Conservation (phyloP, 371 early-diverging fungal genomes). For the Saksenaea vasiformis region DNA sequence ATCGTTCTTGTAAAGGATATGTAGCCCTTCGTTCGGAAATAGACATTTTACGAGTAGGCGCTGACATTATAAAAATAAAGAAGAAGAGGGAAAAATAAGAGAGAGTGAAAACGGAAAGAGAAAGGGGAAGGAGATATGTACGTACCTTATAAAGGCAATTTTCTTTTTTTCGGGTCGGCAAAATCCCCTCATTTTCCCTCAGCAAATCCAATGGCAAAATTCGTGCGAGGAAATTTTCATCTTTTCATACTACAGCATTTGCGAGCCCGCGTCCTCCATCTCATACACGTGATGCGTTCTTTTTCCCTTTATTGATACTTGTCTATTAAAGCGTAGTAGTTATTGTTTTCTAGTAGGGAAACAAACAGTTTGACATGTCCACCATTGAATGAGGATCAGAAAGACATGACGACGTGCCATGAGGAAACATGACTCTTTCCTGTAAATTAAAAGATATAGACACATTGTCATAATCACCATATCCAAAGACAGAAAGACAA, state of each 20-base stretch:
- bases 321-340: no score
- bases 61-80: constrained; percentile 4
- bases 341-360: no score
- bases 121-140: background rate
- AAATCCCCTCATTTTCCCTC: background rate
- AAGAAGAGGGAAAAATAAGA: background rate
- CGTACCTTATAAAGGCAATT: constrained; percentile 2
- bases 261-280: background rate
- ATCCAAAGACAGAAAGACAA: no score
- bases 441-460: no score
- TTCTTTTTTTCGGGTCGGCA: background rate
- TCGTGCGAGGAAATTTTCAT: constrained; percentile 1
- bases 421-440: no score
- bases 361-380: no score
- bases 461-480: no score
- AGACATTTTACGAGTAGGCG: constrained; percentile 9
- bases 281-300: background rate
- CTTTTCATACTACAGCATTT: background rate
- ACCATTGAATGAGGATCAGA: no score
- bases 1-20: constrained; percentile 24
- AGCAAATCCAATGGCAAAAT: constrained; percentile 13
- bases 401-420: no score
- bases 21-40: constrained; percentile 24
- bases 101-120: constrained; percentile 4
- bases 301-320: background rate